These are phyloP conservation scores for Lodderomyces metapsilosis DNA, from an alignment of 1,139 yeast genomes.

Conservation along the genomic window DNA sequence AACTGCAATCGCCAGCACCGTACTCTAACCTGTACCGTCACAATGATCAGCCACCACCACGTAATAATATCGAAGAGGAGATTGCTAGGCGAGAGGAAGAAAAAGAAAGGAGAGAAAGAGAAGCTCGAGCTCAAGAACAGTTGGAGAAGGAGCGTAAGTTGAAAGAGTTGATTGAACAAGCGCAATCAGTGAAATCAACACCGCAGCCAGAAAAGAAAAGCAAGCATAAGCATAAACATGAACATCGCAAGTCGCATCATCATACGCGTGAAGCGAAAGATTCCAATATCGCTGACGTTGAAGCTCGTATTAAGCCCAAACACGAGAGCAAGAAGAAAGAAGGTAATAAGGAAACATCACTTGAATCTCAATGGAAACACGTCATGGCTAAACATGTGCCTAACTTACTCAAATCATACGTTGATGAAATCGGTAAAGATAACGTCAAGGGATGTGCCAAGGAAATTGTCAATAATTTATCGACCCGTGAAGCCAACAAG, in stretches of 20 bases:
- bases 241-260: constrained; percentile 12
- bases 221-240: constrained; percentile 14
- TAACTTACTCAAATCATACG: constrained; percentile 68
- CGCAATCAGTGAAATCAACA: constrained; percentile 16
- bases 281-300: neutral
- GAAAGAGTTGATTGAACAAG: constrained; percentile 36
- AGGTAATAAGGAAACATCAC: neutral
- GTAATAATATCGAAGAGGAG: constrained; percentile 12
- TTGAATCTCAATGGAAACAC: constrained; percentile 54
- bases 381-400: constrained; percentile 78
- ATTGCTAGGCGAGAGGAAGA: constrained; percentile 37
- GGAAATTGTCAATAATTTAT: constrained; percentile 65
- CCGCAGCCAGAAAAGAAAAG: constrained; percentile 9
- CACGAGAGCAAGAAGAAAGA: constrained; percentile 1
- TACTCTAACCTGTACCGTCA: neutral
- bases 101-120: constrained; percentile 30
- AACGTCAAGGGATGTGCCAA: constrained; percentile 74
- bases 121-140: constrained; percentile 30
- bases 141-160: constrained; percentile 34
- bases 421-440: constrained; percentile 66
- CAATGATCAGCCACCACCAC: neutral
- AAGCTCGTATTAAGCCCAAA: neutral
- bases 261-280: constrained; percentile 1
- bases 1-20: neutral
- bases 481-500: constrained; percentile 61